Conservation (phyloP, 225 moss, liverwort and hornwort species). For the Polytrichum formosum region DNA sequence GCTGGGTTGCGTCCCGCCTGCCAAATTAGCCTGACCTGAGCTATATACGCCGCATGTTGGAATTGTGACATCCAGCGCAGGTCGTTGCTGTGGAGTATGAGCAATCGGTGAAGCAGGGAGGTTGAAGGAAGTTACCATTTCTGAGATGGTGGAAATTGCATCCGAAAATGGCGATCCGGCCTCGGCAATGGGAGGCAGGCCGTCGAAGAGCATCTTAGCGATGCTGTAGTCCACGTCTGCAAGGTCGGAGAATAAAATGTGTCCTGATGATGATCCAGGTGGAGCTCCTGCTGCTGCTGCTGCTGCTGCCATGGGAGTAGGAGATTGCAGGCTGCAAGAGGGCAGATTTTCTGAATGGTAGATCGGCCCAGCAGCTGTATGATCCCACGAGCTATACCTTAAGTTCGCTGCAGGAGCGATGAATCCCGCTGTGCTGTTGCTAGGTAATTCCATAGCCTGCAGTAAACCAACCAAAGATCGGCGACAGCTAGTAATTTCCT, state of each 20-base stretch:
- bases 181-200: slow-evolving; percentile 1
- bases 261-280: background rate
- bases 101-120: too few relatives aligned
- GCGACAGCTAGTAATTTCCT: too few relatives aligned
- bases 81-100: background rate
- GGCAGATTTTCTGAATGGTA: background rate
- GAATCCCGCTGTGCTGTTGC: background rate
- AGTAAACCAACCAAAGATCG: background rate
- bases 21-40: background rate
- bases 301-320: background rate
- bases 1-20: background rate
- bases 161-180: background rate
- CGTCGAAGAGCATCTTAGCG: slow-evolving; percentile 1
- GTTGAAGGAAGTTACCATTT: background rate
- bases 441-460: background rate
- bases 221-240: slow-evolving; percentile 4
- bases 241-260: background rate
- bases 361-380: background rate
- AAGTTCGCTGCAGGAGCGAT: background rate
- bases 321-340: background rate
- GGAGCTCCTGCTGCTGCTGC: too few relatives aligned
- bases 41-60: background rate
- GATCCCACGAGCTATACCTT: background rate
- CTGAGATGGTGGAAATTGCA: background rate
- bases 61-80: background rate